A percentile compares a stretch with the other conserved stretches of the same genome.
Evolutionary conservation across 2,329 filamentous ascomycete species (phyloP).

Genomic region (Colletotrichum coccodes): DNA sequence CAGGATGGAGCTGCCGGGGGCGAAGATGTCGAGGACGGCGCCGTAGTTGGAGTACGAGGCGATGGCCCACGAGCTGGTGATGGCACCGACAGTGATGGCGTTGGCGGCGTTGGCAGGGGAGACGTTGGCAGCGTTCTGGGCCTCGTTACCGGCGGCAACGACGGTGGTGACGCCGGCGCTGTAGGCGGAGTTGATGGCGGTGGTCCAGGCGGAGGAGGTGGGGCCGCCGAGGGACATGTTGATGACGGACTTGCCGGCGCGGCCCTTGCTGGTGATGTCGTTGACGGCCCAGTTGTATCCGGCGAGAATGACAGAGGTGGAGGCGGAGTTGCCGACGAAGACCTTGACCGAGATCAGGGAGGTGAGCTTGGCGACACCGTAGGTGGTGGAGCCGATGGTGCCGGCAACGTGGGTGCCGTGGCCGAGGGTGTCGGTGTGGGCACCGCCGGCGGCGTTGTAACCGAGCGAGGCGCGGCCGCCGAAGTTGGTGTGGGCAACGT

Average conservation of each 20-base stretch:
- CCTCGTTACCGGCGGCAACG: conserved; percentile 65
- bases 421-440: conserved; percentile 49
- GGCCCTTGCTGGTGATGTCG: conserved; percentile 53
- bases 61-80: conserved; percentile 48
- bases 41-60: conserved; percentile 63
- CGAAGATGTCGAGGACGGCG: conserved; percentile 58
- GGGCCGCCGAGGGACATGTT: conserved; percentile 65
- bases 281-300: conserved; percentile 55
- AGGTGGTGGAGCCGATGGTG: conserved; percentile 54
- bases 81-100: conserved; percentile 64
- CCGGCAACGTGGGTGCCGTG: conserved; percentile 61
- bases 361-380: conserved; percentile 57
- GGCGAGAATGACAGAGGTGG: conserved; percentile 43
- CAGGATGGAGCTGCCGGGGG: conserved; percentile 57
- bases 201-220: conserved; percentile 55
- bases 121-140: conserved; percentile 44
- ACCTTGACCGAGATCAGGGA: conserved; percentile 58
- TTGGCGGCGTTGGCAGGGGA: conserved; percentile 60
- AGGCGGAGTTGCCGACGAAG: conserved; percentile 44
- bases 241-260: conserved; percentile 56
- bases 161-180: conserved; percentile 60
- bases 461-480: conserved; percentile 53
- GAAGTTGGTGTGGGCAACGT: conserved; percentile 55
- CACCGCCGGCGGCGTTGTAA: conserved; percentile 47
- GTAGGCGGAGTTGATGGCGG: conserved; percentile 57